Evolutionary conservation across 164 flowering plant genomes (phyloP), one percentile per base, ranked within the genome.

Genomic region (Macadamia tetraphylla): DNA sequence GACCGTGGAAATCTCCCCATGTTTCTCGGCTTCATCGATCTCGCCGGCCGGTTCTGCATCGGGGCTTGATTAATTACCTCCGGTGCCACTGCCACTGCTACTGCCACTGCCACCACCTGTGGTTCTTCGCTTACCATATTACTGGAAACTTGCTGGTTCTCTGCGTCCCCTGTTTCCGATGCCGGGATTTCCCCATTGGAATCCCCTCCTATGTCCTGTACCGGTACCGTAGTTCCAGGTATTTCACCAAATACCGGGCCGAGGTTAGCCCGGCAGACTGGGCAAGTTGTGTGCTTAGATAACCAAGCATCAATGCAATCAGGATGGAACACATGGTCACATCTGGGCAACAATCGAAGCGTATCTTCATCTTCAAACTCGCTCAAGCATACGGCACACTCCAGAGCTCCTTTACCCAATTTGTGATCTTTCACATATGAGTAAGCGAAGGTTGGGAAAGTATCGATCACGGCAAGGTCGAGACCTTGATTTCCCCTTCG

Each of bases 331-430:
- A 81, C 87, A 71, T 86, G 90, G 65, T 71, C 75, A 62, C 90
- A 86, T 30, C 75, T 77, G 11, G 87, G 90, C 5, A 86, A 66
- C 71, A 84, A 75, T 31, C 90, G 83, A 68, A 86, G 80, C 64
- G 79, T 75, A 55, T 84, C 86, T 17, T 80, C 76, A 30, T 84
- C 86, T 42, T 80, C 80, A 65, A 84, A 86, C 76, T 84, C 90
- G 76, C 69, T 84, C 42, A 86, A 64, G 70, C 90, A 86, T 3
- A 86, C 87, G 30, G 87, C 86, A 67, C 90, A 86, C 56, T 84
- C 90, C 11, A 86, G 70, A 46, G 77, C 67, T 9, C 67, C 79
- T 23, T 76, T 80, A 3, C 86, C 85, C 10, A 82, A 68, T 77
- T 79, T 77, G 29, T 76, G 77, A 31, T 67, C 76, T 65, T 83